Conservation (phyloP, 148 eudicot species). For the Rhododendron simsii region DNA sequence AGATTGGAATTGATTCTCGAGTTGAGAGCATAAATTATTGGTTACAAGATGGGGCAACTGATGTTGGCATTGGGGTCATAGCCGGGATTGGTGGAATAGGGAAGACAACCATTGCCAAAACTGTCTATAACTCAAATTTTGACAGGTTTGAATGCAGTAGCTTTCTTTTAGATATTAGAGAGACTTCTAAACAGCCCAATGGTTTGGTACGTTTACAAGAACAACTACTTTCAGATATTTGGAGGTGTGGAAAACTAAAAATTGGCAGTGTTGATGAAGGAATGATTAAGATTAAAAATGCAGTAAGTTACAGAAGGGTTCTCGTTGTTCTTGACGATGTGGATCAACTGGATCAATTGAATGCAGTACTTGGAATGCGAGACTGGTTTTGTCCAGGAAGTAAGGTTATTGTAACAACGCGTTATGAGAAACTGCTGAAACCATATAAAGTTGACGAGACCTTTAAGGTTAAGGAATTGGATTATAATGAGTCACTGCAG, state of each 20-base stretch:
- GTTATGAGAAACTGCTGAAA: not conserved
- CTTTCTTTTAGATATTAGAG: slow-evolving; percentile 1
- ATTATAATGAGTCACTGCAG: not conserved
- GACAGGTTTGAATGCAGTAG: slow-evolving; percentile 4
- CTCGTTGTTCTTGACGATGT: slow-evolving; percentile 9
- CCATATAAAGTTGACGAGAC: not conserved
- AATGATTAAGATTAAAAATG: not conserved
- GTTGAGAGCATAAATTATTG: not conserved
- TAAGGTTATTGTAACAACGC: slow-evolving; percentile 3
- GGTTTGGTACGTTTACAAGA: slow-evolving; percentile 2
- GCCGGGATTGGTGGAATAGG: slow-evolving; percentile 13
- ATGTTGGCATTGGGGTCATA: slow-evolving; percentile 2
- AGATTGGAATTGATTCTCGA: slow-evolving; percentile 4
- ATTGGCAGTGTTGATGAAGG: slow-evolving; percentile 12
- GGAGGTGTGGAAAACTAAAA: not conserved
- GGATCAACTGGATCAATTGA: slow-evolving; percentile 4
- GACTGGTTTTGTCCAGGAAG: slow-evolving; percentile 4
- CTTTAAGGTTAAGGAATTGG: not conserved
- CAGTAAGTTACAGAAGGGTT: not conserved
- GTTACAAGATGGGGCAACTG: slow-evolving; percentile 12
- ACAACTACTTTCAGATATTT: slow-evolving; percentile 9
- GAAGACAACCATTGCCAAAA: slow-evolving; percentile 10
- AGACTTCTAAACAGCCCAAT: not conserved
- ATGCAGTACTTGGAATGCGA: not conserved
- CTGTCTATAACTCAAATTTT: not conserved